These are phyloP conservation scores for Beauveria caledonica DNA, from an alignment of 2,329 filamentous ascomycete genomes.

Conservation along the genomic window DNA sequence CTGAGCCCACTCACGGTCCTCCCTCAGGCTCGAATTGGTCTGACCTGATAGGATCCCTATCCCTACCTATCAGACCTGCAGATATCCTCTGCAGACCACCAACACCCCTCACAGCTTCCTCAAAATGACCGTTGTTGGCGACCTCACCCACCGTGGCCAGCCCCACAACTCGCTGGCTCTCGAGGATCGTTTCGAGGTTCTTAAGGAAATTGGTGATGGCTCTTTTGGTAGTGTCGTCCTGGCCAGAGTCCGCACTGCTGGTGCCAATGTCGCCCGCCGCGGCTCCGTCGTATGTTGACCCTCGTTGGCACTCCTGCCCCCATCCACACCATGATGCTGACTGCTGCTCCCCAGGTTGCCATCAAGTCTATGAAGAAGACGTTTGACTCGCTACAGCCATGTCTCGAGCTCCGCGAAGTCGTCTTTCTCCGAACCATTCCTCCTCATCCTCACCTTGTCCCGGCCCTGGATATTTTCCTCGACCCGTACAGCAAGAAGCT, in stretches of 20 bases:
- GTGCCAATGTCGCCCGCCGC: slow-evolving; percentile 77
- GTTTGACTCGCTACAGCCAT: slow-evolving; percentile 85
- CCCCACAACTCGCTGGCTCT: slow-evolving; percentile 56
- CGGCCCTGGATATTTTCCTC: slow-evolving; percentile 94
- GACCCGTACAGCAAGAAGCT: slow-evolving; percentile 94
- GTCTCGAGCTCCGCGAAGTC: slow-evolving; percentile 89
- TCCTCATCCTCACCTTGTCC: slow-evolving; percentile 84
- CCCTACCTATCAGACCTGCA: slow-evolving; percentile 1
- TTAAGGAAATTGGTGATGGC: slow-evolving; percentile 98
- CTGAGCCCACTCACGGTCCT: slow-evolving; percentile 6
- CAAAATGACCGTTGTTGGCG: slow-evolving; percentile 70
- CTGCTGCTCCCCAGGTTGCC: slow-evolving; percentile 58
- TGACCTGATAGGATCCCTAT: slow-evolving; percentile 8
- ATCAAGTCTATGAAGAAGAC: slow-evolving; percentile 99
- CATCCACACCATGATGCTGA: not conserved
- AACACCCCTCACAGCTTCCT: slow-evolving; percentile 13
- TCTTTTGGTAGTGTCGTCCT: slow-evolving; percentile 95
- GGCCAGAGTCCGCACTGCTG: slow-evolving; percentile 83
- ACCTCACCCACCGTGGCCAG: slow-evolving; percentile 61
- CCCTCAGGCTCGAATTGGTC: slow-evolving; percentile 8
- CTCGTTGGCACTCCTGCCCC: slow-evolving; percentile 9
- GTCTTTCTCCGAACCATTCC: slow-evolving; percentile 91
- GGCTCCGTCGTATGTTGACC: slow-evolving; percentile 73
- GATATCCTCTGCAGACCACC: slow-evolving; percentile 1
- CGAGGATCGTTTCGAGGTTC: slow-evolving; percentile 90